phyloP scores from a whole-genome alignment of 208 protist genomes.

The Lotmaria passim region DNA sequence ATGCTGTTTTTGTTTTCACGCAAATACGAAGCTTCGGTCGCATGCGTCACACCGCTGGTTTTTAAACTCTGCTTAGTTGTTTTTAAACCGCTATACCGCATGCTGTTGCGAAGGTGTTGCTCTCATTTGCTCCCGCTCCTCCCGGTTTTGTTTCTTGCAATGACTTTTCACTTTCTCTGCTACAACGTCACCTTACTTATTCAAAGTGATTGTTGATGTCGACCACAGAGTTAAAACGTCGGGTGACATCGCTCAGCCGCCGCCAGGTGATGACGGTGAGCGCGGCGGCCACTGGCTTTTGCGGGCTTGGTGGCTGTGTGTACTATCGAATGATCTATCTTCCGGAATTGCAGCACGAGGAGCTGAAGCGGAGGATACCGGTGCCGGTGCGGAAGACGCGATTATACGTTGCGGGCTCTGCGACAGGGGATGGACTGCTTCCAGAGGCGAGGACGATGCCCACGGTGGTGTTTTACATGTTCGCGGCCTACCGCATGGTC shows the following conservation, averaged over 20 bases:
- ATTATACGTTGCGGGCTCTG: slow-evolving; percentile 61
- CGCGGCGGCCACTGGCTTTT: slow-evolving; percentile 25
- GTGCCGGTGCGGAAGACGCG: slow-evolving; percentile 50
- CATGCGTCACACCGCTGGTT: too few species aligned
- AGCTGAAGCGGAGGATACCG: slow-evolving; percentile 18
- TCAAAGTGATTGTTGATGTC: slow-evolving; percentile 31
- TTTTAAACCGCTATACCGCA: too few species aligned
- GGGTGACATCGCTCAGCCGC: slow-evolving; percentile 52
- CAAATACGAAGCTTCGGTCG: too few species aligned
- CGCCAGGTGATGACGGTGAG: slow-evolving; percentile 44
- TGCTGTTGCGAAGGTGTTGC: too few species aligned
- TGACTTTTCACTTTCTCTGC: not conserved
- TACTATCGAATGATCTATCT: slow-evolving; percentile 59
- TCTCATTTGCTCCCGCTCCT: too few species aligned
- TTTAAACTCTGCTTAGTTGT: too few species aligned
- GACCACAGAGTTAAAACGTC: slow-evolving; percentile 29
- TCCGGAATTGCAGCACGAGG: slow-evolving; percentile 32
- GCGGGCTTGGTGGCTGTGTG: slow-evolving; percentile 41
- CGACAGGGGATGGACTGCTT: slow-evolving; percentile 33
- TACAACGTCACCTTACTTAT: not conserved
- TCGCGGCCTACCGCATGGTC: slow-evolving; percentile 38
- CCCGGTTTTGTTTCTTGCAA: too few species aligned
- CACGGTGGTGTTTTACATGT: slow-evolving; percentile 39
- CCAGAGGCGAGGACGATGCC: slow-evolving; percentile 36
- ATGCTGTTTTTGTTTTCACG: too few species aligned